A percentile compares a stretch with the other conserved stretches of the same genome.
Evolutionary conservation across 352 stramenopile species (phyloP).

Genomic region (Peronospora tabacina): DNA sequence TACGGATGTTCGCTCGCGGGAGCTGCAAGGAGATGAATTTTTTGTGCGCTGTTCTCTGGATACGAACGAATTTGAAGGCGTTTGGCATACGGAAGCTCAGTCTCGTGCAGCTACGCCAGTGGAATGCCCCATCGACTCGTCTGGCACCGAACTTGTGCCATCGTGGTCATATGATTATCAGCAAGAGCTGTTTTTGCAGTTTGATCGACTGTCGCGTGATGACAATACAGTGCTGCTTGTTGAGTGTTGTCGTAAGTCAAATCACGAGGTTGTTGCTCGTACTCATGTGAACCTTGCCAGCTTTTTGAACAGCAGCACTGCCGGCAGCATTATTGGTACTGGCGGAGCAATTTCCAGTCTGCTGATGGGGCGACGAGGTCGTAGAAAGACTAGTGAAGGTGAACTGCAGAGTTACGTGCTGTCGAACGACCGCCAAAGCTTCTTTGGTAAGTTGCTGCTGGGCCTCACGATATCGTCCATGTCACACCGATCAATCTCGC

Average conservation of each 20-base stretch:
- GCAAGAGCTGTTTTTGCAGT: slow-evolving; percentile 76
- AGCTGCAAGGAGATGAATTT: slow-evolving; percentile 59
- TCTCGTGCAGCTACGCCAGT: slow-evolving; percentile 42
- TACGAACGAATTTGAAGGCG: slow-evolving; percentile 76
- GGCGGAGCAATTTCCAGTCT: slow-evolving; percentile 21
- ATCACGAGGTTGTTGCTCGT: slow-evolving; percentile 68
- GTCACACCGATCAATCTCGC: slow-evolving; percentile 40
- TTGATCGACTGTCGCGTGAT: slow-evolving; percentile 73
- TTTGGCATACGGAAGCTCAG: slow-evolving; percentile 80
- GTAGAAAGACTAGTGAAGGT: slow-evolving; percentile 14
- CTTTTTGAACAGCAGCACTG: slow-evolving; percentile 54
- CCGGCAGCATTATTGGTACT: slow-evolving; percentile 7
- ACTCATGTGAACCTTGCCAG: slow-evolving; percentile 78
- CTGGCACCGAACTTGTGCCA: slow-evolving; percentile 9
- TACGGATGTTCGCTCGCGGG: slow-evolving; percentile 49
- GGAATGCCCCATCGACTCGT: slow-evolving; percentile 19
- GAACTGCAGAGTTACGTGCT: slow-evolving; percentile 67
- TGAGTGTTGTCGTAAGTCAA: slow-evolving; percentile 68
- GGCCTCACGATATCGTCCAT: slow-evolving; percentile 58
- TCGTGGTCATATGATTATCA: slow-evolving; percentile 68
- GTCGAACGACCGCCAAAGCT: slow-evolving; percentile 77
- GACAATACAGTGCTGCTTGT: slow-evolving; percentile 81
- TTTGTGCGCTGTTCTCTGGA: slow-evolving; percentile 81
- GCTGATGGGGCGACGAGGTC: slow-evolving; percentile 22
- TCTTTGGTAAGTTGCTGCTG: slow-evolving; percentile 74